Conservation (phyloP, 768 basidiomycete genomes). For the Collybiopsis luxurians region DNA sequence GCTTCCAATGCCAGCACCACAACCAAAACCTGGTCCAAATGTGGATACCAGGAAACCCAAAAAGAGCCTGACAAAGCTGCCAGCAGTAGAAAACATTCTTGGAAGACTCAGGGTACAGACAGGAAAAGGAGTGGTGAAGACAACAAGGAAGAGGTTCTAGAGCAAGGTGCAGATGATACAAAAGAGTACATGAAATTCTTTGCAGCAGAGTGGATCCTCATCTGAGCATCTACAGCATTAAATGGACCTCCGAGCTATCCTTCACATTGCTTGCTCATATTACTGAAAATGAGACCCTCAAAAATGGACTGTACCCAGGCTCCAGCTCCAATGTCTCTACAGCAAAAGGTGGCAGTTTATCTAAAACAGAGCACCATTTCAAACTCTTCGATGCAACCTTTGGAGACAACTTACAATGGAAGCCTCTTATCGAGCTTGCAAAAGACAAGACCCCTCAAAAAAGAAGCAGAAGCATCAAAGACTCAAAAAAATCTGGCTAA, state of each 20-base stretch:
- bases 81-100: too few relatives aligned
- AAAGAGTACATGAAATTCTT: neutral
- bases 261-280: neutral
- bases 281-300: neutral
- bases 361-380: neutral
- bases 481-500: neutral
- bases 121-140: too few relatives aligned
- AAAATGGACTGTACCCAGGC: neutral
- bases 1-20: too few relatives aligned
- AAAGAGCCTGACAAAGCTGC: too few relatives aligned
- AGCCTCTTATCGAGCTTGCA: neutral
- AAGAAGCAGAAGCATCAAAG: neutral
- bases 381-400: neutral
- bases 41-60: too few relatives aligned
- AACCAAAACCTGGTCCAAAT: too few relatives aligned
- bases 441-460: neutral
- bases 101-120: too few relatives aligned
- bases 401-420: neutral
- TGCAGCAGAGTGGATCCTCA: neutral
- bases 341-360: neutral
- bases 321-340: neutral
- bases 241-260: neutral
- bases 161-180: neutral
- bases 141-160: too few relatives aligned
- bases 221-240: too few relatives aligned